These are phyloP conservation scores for Chaetomium tenue DNA, from an alignment of 495 filamentous ascomycete genomes.

Conservation along the genomic window DNA sequence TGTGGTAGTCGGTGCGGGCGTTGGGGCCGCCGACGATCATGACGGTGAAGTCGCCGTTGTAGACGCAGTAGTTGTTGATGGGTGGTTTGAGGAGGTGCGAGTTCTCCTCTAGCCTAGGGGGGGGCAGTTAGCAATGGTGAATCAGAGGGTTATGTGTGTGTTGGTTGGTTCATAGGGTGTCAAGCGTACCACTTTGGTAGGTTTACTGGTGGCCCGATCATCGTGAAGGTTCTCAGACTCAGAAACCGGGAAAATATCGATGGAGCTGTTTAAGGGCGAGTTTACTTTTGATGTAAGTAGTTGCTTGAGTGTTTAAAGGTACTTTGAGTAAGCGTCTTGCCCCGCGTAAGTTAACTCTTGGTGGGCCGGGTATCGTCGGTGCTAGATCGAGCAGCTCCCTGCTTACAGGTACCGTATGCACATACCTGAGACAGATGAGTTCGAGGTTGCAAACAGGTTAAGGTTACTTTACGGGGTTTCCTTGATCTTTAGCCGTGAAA, in stretches of 20 bases:
- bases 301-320: background rate
- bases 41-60: slow-evolving; percentile 74
- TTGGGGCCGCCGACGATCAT: slow-evolving; percentile 98
- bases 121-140: slow-evolving; percentile 23
- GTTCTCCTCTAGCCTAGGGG: slow-evolving; percentile 94
- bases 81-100: slow-evolving; percentile 91
- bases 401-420: no score
- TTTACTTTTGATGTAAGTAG: background rate
- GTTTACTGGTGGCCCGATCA: slow-evolving; percentile 62
- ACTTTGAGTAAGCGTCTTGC: no score
- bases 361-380: no score
- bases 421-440: no score
- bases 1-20: slow-evolving; percentile 95
- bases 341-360: no score
- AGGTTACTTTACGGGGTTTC: no score
- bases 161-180: background rate
- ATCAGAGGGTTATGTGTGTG: background rate
- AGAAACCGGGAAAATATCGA: background rate
- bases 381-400: no score
- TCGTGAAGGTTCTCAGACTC: slow-evolving; percentile 24
- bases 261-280: background rate
- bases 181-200: slow-evolving; percentile 74
- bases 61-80: slow-evolving; percentile 96
- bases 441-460: no score
- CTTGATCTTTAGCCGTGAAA: background rate